Base-by-base conservation (phyloP, 2,329 filamentous ascomycete genomes). In the Orbilia ellipsospora region DNA sequence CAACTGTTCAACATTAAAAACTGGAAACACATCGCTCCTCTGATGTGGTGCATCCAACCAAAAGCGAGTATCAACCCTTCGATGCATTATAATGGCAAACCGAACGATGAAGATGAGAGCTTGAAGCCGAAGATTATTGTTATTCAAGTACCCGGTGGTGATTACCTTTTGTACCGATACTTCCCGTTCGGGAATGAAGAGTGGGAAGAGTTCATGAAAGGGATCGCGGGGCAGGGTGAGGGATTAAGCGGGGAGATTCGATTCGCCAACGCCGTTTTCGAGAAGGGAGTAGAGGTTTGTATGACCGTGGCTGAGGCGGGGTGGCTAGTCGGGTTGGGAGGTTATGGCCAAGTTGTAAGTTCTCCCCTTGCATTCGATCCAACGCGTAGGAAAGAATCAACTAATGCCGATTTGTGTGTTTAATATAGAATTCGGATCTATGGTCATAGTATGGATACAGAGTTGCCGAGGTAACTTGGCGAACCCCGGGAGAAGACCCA, bases 381-480 rank as follows among this genome's bases (percentile, higher is more conserved):
- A 1, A 2, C 5, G 44, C 40, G 2, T 5, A 3, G 44, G 8
- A 15, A 18, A 1, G 16, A 18, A 15, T 15, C 16, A 1, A 18
- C 16, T 6, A n/a, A n/a, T 48, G 44, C 44, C 4, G 10, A 48
- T 48, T 48, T 42, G 15, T 16, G 6, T 10, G 36, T 18, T 40
- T 16, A 4, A 20, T 31, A 7, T 31, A 56, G 61, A 44, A 40
- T 4, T 16, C 52, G 16, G 18, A 50, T 7, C 50, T 52, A 20
- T 67, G 52, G 63, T 59, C 63, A 7, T 67, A 67, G 63, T 59
- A 67, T 44, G 63, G 63, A 42, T 55, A 50, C 18, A 50, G 42
- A 20, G 50, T 59, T 23, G 40, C 44, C 31, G 31, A 36, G 31
- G 31, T 36, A 7, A 36, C 31, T 36, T 36, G 31, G 31, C 31